Evolutionary conservation across 1,284 basidiomycete genomes (phyloP).

Genomic region (Pholiota adiposa): DNA sequence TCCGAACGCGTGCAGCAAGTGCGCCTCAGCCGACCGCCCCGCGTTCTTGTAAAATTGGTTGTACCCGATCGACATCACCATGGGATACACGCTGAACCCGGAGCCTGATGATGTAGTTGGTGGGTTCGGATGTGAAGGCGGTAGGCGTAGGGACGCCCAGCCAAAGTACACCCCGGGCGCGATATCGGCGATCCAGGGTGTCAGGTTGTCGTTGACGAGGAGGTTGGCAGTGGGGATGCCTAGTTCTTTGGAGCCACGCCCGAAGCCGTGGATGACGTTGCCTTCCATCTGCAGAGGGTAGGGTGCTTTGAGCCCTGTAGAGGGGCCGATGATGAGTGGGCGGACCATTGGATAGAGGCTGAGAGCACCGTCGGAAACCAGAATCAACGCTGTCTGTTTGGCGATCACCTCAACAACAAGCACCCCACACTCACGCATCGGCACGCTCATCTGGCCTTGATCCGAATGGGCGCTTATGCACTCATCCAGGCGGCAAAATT

Average conservation of each 20-base stretch:
- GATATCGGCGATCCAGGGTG: constrained; percentile 29
- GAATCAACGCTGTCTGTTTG: too few relatives aligned
- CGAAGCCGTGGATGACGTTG: constrained; percentile 29
- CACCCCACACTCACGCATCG: too few relatives aligned
- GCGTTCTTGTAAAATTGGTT: constrained; percentile 28
- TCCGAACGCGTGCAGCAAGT: too few relatives aligned
- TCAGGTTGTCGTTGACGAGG: constrained; percentile 27
- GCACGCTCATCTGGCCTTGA: too few relatives aligned
- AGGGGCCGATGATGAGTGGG: constrained; percentile 24
- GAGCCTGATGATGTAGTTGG: constrained; percentile 16
- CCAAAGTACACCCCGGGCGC: constrained; percentile 31
- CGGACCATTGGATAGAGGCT: constrained; percentile 17
- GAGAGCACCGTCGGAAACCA: too few relatives aligned
- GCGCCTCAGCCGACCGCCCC: too few relatives aligned
- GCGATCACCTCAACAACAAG: too few relatives aligned
- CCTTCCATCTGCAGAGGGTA: constrained; percentile 30
- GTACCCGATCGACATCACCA: constrained; percentile 32
- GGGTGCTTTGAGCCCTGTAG: constrained; percentile 24
- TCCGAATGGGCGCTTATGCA: too few relatives aligned
- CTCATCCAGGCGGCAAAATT: too few relatives aligned
- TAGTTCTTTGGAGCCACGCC: constrained; percentile 28
- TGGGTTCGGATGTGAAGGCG: constrained; percentile 24
- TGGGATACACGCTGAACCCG: constrained; percentile 27
- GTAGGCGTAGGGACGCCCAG: constrained; percentile 31
- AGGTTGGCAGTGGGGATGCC: constrained; percentile 31